Evolutionary conservation across 177 flowering plant genomes (phyloP), one percentile per base, ranked within the genome.

Genomic region (Vitis hybrid): DNA sequence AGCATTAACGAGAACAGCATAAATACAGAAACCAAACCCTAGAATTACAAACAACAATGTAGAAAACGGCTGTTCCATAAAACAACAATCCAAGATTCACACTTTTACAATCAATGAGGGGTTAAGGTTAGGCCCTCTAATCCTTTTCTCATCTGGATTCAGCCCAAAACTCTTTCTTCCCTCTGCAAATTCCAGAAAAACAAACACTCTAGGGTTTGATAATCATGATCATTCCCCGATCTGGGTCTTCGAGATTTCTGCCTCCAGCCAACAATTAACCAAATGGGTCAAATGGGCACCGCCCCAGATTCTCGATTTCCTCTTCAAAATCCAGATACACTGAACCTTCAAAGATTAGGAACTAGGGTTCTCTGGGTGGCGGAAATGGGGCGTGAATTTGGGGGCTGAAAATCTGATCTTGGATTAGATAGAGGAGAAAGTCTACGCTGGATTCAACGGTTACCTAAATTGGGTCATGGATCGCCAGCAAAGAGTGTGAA

Each of bases 41-140:
- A 81, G 65, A 69, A 66, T 64, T 4, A 73, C 30, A 48, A 80
- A 48, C 1, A 56, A 27, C 68, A 60, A 75, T 21, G 76, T 70
- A 2, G 78, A 52, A 9, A 78, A 72, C 67, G 73, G 70, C 6
- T 56, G 65, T 57, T 75, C 88, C 90, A 85, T 87, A 56, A 65
- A 67, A 32, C 52, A 50, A 62, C 12, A 19, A 54, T 35, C n/a
- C 62, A 35, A 60, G 40, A 35, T 51, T 35, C 14, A 32, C 62
- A 14, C 49, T 14, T 18, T 69, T 56, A 72, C 9, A 15, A 15
- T 15, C 18, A 62, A 52, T 18, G 1, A 14, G 56, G 56, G 52
- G 7, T 56, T 18, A 35, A 49, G 61, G 0, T 70, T 50, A 65
- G 40, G 30, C 21, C 19, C 55, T 59, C 19, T 18, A 35, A 35